A percentile compares a stretch with the other conserved stretches of the same genome.
Conservation (phyloP, 176 grass and related monocot species). For the Carex scoparia region DNA sequence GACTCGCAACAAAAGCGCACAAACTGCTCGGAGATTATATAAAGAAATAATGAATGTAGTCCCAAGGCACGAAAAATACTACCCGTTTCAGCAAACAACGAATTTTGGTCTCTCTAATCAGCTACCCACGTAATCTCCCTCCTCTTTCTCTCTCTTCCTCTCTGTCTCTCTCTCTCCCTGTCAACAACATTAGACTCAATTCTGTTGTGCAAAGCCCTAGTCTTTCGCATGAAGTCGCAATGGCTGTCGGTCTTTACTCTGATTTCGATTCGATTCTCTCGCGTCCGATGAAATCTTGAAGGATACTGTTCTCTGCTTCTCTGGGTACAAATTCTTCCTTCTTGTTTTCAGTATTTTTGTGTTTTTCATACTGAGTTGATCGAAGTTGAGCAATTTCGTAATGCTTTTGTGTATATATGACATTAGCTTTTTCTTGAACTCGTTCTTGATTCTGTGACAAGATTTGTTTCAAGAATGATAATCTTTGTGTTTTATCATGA, state of each 20-base stretch:
- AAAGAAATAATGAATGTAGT: slow-evolving; percentile 1
- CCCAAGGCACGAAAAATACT: neutral
- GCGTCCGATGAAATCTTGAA: neutral
- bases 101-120: slow-evolving; percentile 21
- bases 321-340: neutral
- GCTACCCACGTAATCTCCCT: slow-evolving; percentile 17
- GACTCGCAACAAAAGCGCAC: neutral
- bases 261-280: neutral
- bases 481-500: neutral
- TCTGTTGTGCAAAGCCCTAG: slow-evolving; percentile 11
- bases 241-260: neutral
- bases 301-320: neutral
- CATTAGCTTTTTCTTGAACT: neutral
- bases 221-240: slow-evolving; percentile 7
- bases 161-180: neutral
- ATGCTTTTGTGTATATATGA: neutral
- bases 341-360: neutral
- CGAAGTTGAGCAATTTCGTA: slow-evolving; percentile 1
- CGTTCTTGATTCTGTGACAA: slow-evolving; percentile 7
- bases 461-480: neutral
- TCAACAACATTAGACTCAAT: neutral
- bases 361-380: neutral
- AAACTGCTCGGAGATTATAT: neutral
- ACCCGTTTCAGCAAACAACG: slow-evolving; percentile 2
- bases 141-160: neutral